Evolutionary conservation across 2,329 filamentous ascomycete species (phyloP).

Genomic region (Huntiella savannae): DNA sequence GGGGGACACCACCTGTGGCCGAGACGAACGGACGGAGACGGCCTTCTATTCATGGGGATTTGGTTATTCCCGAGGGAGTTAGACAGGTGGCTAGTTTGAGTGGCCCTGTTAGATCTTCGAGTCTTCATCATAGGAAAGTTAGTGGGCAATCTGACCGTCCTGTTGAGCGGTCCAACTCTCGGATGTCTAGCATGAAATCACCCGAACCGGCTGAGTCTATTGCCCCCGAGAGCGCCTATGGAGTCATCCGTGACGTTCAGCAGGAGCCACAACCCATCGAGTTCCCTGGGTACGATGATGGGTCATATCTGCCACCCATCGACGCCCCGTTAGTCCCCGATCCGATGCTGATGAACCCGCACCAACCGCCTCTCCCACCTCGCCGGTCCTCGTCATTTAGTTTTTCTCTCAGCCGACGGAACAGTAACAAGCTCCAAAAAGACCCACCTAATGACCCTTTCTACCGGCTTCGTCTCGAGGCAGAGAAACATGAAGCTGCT

Average conservation of each 20-base stretch:
- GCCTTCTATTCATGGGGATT: conserved; percentile 5
- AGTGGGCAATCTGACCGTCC: no score
- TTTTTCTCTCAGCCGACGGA: conserved; percentile 25
- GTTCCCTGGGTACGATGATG: neutral
- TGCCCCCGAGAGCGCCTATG: no score
- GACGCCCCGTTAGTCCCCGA: conserved; percentile 10
- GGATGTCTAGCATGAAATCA: no score
- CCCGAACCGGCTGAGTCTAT: no score
- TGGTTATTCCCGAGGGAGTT: conserved; percentile 4
- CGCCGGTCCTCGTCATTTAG: conserved; percentile 17
- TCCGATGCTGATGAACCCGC: conserved; percentile 12
- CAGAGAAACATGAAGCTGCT: conserved; percentile 19
- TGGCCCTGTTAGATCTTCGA: no score
- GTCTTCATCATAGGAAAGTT: no score
- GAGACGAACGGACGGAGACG: neutral
- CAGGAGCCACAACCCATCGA: neutral
- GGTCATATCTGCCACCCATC: conserved; percentile 12
- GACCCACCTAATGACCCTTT: conserved; percentile 34
- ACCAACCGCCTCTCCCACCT: conserved; percentile 15
- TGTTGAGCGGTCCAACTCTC: no score
- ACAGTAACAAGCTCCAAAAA: conserved; percentile 41
- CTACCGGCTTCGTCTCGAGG: conserved; percentile 24
- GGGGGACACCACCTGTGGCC: no score
- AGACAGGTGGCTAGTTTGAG: neutral
- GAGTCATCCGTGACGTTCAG: neutral